A percentile compares a stretch with the other conserved stretches of the same genome.
These are phyloP conservation scores for Neurospora sp. DNA, from an alignment of 495 filamentous ascomycete species.

Conservation along the genomic window DNA sequence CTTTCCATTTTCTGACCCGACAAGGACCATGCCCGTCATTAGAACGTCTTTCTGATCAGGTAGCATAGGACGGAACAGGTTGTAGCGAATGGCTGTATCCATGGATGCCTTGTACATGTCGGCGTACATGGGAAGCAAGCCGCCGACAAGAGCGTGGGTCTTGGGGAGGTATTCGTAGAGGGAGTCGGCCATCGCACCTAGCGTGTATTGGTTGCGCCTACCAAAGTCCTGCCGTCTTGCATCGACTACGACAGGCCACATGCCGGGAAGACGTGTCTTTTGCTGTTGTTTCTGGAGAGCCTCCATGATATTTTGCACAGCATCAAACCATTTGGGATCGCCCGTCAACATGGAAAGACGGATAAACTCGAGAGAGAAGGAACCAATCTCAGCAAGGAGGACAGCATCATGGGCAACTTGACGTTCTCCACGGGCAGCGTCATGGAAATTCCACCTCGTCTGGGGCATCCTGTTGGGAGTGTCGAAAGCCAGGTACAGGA, in stretches of 20 bases:
- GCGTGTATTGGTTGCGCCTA: conserved; percentile 41
- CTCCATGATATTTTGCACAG: conserved; percentile 69
- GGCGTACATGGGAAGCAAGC: conserved; percentile 58
- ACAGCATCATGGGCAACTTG: conserved; percentile 26
- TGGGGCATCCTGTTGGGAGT: conserved; percentile 86
- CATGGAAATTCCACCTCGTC: conserved; percentile 50
- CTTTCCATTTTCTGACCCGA: conserved; percentile 55
- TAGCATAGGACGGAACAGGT: conserved; percentile 56
- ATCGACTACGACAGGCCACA: conserved; percentile 33
- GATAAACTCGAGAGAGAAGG: conserved; percentile 74
- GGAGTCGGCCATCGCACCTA: conserved; percentile 70
- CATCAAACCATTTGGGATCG: conserved; percentile 77
- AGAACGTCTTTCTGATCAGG: conserved; percentile 36
- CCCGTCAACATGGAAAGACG: conserved; percentile 74
- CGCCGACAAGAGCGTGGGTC: conserved; percentile 56
- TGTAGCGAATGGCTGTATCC: conserved; percentile 50
- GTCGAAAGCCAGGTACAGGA: conserved; percentile 80
- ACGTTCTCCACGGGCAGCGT: conserved; percentile 17
- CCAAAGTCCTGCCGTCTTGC: conserved; percentile 21
- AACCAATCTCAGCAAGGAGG: conserved; percentile 55
- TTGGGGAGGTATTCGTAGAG: conserved; percentile 83
- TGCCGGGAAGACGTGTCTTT: conserved; percentile 56
- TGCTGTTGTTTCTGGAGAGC: conserved; percentile 57
- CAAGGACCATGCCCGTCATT: conserved; percentile 48
- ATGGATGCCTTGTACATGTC: conserved; percentile 65